phyloP scores from a whole-genome alignment of 331 rosid genomes.

The Acacia pycnantha region DNA sequence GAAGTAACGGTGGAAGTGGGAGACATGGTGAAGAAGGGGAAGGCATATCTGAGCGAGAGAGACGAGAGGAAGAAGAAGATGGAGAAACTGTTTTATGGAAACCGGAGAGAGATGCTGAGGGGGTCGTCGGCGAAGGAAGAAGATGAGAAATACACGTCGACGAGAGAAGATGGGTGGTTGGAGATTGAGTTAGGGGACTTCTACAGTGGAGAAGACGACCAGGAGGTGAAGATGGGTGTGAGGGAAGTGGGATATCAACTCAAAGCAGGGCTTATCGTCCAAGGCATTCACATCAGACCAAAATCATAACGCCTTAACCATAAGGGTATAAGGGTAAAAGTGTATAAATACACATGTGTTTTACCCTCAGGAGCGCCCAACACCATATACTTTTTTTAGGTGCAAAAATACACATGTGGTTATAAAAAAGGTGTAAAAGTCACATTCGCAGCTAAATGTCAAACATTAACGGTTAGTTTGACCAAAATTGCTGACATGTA shows the following conservation, averaged over 20 bases:
- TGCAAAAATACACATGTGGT: no score
- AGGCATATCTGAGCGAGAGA: constrained; percentile 25
- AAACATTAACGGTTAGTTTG: no score
- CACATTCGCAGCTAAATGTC: no score
- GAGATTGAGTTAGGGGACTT: constrained; percentile 70
- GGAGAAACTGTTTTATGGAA: constrained; percentile 27
- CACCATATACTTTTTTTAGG: no score
- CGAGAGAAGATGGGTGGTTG: constrained; percentile 65
- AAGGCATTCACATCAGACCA: constrained; percentile 69
- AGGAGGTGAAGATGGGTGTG: constrained; percentile 44
- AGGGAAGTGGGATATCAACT: constrained; percentile 55
- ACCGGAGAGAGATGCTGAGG: constrained; percentile 16
- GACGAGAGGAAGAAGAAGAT: constrained; percentile 6
- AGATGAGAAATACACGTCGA: background rate
- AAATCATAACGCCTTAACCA: background rate
- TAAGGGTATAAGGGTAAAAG: no score
- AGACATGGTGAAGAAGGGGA: constrained; percentile 20
- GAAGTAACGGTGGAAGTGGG: constrained; percentile 42
- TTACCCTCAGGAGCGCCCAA: no score
- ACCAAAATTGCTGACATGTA: no score
- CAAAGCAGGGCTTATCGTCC: constrained; percentile 60
- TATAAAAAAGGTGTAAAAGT: no score
- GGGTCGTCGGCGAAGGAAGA: background rate
- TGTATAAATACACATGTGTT: no score
- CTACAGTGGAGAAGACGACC: constrained; percentile 34